These are phyloP conservation scores for Hyphopichia fennica DNA, from an alignment of 1,139 yeast genomes.

Conservation along the genomic window DNA sequence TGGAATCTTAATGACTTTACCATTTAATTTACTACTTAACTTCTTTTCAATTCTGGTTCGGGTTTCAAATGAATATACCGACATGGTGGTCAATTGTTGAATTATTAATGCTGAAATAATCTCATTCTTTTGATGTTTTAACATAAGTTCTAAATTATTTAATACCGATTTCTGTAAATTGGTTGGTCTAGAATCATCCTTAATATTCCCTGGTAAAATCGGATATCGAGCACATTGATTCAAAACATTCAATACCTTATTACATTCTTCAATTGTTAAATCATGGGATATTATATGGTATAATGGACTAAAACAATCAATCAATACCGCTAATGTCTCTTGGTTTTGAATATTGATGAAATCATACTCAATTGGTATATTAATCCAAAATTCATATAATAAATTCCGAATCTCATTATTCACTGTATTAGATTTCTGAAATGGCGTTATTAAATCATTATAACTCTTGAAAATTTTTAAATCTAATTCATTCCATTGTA, in stretches of 20 bases:
- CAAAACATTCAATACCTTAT: slow-evolving; percentile 45
- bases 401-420: slow-evolving; percentile 31
- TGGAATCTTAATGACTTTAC: slow-evolving; percentile 50
- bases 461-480: slow-evolving; percentile 53
- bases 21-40: slow-evolving; percentile 23
- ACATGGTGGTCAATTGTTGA: slow-evolving; percentile 52
- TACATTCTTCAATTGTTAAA: slow-evolving; percentile 34
- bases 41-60: slow-evolving; percentile 50
- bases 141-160: slow-evolving; percentile 38
- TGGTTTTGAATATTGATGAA: slow-evolving; percentile 55
- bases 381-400: slow-evolving; percentile 65
- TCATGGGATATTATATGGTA: slow-evolving; percentile 32
- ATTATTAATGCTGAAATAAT: slow-evolving; percentile 46
- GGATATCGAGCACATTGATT: slow-evolving; percentile 70
- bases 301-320: slow-evolving; percentile 51
- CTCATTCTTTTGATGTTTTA: slow-evolving; percentile 18
- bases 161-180: slow-evolving; percentile 54
- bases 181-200: slow-evolving; percentile 53
- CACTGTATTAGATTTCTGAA: slow-evolving; percentile 14
- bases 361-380: slow-evolving; percentile 59
- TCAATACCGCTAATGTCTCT: slow-evolving; percentile 52
- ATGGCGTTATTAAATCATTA: slow-evolving; percentile 41
- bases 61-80: slow-evolving; percentile 60
- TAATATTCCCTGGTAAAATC: slow-evolving; percentile 48
- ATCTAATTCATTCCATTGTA: slow-evolving; percentile 50